A percentile compares a stretch with the other conserved stretches of the same genome.
Evolutionary conservation across 345 rosid species (phyloP).

Genomic region (rapeseed (Brassica napus)): DNA sequence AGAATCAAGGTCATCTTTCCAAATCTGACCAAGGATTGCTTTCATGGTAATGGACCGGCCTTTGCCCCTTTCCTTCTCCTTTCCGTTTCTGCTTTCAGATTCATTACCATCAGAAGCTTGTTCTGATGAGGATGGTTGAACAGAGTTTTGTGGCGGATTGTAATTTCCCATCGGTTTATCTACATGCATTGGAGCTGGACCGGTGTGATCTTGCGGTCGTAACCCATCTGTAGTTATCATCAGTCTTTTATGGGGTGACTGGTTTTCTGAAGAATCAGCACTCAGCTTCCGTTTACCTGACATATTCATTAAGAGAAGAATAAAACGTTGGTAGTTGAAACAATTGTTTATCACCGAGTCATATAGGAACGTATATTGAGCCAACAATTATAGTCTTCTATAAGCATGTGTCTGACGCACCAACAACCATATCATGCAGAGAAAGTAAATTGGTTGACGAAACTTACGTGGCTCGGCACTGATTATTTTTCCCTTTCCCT

Average conservation of each 20-base stretch:
- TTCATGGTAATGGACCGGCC: slow-evolving; percentile 42
- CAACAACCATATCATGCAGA: not conserved
- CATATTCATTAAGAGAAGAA: slow-evolving; percentile 7
- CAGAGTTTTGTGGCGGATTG: slow-evolving; percentile 44
- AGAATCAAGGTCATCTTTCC: slow-evolving; percentile 80
- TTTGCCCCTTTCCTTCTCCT: slow-evolving; percentile 31
- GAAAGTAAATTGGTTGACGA: not conserved
- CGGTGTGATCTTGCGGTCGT: slow-evolving; percentile 30
- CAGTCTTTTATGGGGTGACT: slow-evolving; percentile 53
- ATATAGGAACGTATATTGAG: not conserved
- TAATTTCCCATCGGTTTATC: slow-evolving; percentile 37
- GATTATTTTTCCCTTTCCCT: slow-evolving; percentile 51
- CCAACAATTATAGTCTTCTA: not conserved
- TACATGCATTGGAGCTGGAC: slow-evolving; percentile 45
- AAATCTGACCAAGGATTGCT: slow-evolving; percentile 59
- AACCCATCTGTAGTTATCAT: slow-evolving; percentile 45
- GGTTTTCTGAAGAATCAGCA: slow-evolving; percentile 48
- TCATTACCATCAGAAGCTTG: slow-evolving; percentile 36
- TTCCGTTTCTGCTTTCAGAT: slow-evolving; percentile 32
- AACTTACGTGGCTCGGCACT: slow-evolving; percentile 50
- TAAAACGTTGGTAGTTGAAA: not conserved
- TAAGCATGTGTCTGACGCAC: slow-evolving; percentile 3
- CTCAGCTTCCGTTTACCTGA: slow-evolving; percentile 61
- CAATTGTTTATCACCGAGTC: not conserved
- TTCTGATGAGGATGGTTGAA: slow-evolving; percentile 48